Percentiles rank a stretch among this genome's conserved stretches.
These are phyloP conservation scores for Lachnellula hyalina DNA, from an alignment of 2,329 filamentous ascomycete species.

Conservation along the genomic window DNA sequence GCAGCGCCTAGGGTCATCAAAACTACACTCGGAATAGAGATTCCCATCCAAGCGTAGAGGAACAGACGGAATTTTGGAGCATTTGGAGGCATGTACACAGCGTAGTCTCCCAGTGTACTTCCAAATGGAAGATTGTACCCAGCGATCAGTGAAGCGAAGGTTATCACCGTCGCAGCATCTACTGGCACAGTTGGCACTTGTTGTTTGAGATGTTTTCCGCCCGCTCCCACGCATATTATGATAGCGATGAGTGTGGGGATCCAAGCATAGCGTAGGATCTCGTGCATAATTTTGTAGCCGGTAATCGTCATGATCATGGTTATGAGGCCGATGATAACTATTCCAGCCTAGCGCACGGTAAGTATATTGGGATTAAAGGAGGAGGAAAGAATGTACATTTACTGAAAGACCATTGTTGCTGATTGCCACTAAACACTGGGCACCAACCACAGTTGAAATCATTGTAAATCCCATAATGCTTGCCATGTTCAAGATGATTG, in stretches of 20 bases:
- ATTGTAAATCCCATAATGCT: conserved; percentile 60
- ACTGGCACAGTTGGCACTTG: conserved; percentile 40
- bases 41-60: conserved; percentile 51
- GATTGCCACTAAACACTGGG: conserved; percentile 52
- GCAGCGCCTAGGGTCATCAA: conserved; percentile 60
- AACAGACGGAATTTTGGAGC: conserved; percentile 42
- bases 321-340: conserved; percentile 53
- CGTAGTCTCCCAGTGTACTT: conserved; percentile 53
- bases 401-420: conserved; percentile 26
- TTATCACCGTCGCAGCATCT: conserved; percentile 43
- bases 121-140: conserved; percentile 61
- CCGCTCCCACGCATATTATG: conserved; percentile 49
- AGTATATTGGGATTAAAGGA: too few species aligned
- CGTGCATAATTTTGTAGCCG: conserved; percentile 52
- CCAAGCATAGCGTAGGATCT: conserved; percentile 54
- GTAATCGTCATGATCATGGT: conserved; percentile 57
- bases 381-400: too few species aligned
- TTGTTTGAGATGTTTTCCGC: conserved; percentile 43
- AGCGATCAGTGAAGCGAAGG: conserved; percentile 56
- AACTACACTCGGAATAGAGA: conserved; percentile 48
- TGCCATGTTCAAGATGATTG: conserved; percentile 51
- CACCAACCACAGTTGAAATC: conserved; percentile 56
- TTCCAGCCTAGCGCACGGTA: conserved; percentile 9
- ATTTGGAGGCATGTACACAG: conserved; percentile 54
- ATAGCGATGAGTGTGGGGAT: conserved; percentile 51